A percentile compares a stretch with the other conserved stretches of the same genome.
Evolutionary conservation across 2,329 filamentous ascomycete genomes (phyloP).

Genomic region (Fusarium sp.): DNA sequence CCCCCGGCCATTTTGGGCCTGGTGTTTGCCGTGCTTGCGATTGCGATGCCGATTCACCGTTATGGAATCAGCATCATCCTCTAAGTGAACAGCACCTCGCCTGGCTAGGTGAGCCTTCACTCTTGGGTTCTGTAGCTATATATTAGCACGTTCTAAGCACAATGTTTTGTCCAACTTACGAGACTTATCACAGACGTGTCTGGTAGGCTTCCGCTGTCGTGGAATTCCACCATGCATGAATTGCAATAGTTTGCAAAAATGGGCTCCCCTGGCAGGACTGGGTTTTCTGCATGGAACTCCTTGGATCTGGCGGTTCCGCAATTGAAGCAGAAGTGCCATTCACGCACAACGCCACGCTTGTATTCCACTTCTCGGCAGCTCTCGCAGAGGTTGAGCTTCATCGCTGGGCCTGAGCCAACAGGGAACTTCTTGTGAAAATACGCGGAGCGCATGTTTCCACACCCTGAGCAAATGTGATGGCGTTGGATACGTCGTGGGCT

Average conservation of each 20-base stretch:
- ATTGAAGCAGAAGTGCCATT: conserved; percentile 59
- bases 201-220: conserved; percentile 39
- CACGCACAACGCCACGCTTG: conserved; percentile 38
- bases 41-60: conserved; percentile 17
- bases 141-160: conserved; percentile 19
- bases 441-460: conserved; percentile 53
- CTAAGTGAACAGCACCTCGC: background rate
- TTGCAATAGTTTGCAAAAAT: conserved; percentile 54
- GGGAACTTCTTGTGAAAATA: conserved; percentile 55
- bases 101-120: background rate
- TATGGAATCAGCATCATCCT: conserved; percentile 35
- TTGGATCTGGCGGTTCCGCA: conserved; percentile 58
- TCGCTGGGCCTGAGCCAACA: conserved; percentile 37
- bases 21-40: background rate
- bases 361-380: conserved; percentile 51
- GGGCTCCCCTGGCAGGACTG: conserved; percentile 42
- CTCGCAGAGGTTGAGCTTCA: conserved; percentile 54
- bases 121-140: conserved; percentile 2
- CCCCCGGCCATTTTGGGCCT: background rate
- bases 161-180: conserved; percentile 38
- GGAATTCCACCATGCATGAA: conserved; percentile 47
- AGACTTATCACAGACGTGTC: conserved; percentile 47
- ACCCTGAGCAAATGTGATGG: conserved; percentile 55
- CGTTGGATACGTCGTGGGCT: conserved; percentile 40
- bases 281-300: conserved; percentile 53